phyloP scores from a whole-genome alignment of 305 asterid genomes.

The Fraxinus paxiana region DNA sequence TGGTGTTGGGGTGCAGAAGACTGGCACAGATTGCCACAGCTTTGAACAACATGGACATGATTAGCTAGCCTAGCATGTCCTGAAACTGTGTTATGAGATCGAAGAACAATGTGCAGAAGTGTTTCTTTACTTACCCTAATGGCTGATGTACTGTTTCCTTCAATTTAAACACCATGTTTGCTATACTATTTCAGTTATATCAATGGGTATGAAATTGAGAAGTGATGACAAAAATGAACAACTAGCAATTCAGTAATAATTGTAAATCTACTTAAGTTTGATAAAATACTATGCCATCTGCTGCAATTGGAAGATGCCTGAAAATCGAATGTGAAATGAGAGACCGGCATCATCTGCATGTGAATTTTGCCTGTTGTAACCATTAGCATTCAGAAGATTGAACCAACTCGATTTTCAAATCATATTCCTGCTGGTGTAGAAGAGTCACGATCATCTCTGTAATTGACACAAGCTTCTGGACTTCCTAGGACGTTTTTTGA shows the following conservation, averaged over 20 bases:
- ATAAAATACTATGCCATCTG: not conserved
- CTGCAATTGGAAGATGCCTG: not conserved
- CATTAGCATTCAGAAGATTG: not conserved
- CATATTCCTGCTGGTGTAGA: not conserved
- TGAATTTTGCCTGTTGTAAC: not conserved
- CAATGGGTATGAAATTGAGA: not conserved
- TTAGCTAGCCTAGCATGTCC: constrained; percentile 57
- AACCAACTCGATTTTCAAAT: constrained; percentile 3
- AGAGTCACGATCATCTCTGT: constrained; percentile 1
- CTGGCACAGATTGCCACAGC: constrained; percentile 49
- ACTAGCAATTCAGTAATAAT: not conserved
- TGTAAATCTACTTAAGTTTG: not conserved
- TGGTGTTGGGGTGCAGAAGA: constrained; percentile 80
- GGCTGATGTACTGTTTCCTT: not conserved
- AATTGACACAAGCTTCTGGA: not conserved
- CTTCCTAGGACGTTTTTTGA: not conserved
- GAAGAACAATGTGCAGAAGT: constrained; percentile 91
- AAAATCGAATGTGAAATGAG: not conserved
- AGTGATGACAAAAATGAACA: not conserved
- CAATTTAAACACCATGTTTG: not conserved
- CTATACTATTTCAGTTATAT: not conserved
- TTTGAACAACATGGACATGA: constrained; percentile 79
- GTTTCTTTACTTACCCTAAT: constrained; percentile 12
- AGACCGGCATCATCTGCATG: not conserved
- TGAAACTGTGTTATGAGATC: constrained; percentile 76